A percentile compares a stretch with the other conserved stretches of the same genome.
phyloP scores from a whole-genome alignment of 2,329 filamentous ascomycete genomes.

The Aspergillus caelatus region DNA sequence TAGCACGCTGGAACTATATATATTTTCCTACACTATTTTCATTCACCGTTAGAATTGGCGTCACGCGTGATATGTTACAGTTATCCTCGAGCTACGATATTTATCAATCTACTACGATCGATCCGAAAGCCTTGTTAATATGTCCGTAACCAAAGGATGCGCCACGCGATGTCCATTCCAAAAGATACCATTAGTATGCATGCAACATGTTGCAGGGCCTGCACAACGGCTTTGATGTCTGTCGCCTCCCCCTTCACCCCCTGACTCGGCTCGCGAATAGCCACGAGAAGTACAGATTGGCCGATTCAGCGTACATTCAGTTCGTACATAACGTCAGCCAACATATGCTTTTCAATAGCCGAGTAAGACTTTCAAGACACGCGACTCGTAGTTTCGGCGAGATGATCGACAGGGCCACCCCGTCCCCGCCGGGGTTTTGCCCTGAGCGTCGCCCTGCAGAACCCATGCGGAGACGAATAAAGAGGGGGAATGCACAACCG shows the following conservation, averaged over 20 bases:
- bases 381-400: background rate
- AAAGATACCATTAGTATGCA: too few relatives aligned
- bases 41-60: too few relatives aligned
- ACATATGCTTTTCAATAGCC: background rate
- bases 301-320: background rate
- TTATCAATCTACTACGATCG: too few relatives aligned
- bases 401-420: background rate
- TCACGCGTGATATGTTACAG: too few relatives aligned
- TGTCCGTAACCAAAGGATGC: too few relatives aligned
- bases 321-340: background rate
- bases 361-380: background rate
- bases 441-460: background rate
- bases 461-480: background rate
- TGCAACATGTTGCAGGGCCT: too few relatives aligned
- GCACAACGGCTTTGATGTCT: background rate
- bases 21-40: too few relatives aligned
- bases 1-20: too few relatives aligned
- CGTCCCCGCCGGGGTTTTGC: conserved; percentile 3
- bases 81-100: too few relatives aligned
- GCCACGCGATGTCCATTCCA: too few relatives aligned
- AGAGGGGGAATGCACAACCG: background rate
- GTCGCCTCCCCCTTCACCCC: background rate
- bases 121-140: too few relatives aligned
- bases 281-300: background rate
- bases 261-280: background rate